These are phyloP conservation scores for Mallotus nudiflorus DNA, from an alignment of 345 rosid species.

Conservation along the genomic window DNA sequence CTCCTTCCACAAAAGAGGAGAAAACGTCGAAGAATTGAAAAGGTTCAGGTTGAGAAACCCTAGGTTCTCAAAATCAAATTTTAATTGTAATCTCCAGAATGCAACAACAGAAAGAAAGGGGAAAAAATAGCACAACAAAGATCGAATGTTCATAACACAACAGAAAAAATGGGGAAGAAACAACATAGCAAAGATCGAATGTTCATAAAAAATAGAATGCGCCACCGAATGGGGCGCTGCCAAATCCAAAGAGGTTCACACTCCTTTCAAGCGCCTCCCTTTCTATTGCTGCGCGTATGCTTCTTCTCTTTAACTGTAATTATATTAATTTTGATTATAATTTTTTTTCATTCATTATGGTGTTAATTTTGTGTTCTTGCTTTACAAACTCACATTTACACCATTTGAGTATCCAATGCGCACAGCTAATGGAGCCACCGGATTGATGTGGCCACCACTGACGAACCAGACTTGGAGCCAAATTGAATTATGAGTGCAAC, in stretches of 20 bases:
- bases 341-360: background rate
- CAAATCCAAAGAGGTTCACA: constrained; percentile 66
- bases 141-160: constrained; percentile 94
- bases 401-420: constrained; percentile 81
- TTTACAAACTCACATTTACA: constrained; percentile 79
- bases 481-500: no score
- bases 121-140: constrained; percentile 98
- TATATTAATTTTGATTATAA: background rate
- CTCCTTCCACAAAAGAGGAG: no score
- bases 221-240: constrained; percentile 99
- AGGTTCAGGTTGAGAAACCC: no score
- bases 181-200: constrained; percentile 98
- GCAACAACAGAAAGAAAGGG: constrained; percentile 63
- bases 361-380: constrained; percentile 5
- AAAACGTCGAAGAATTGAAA: no score
- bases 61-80: constrained; percentile 2
- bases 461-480: no score
- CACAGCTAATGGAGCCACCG: constrained; percentile 75
- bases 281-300: constrained; percentile 95
- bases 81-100: background rate
- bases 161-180: constrained; percentile 82
- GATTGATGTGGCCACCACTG: no score
- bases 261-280: constrained; percentile 92
- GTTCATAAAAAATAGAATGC: constrained; percentile 95
- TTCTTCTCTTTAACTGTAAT: no score